Evolutionary conservation across 805 yeast genomes (phyloP), one percentile per base, ranked within the genome.

Genomic region (Suhomyces emberorum): DNA sequence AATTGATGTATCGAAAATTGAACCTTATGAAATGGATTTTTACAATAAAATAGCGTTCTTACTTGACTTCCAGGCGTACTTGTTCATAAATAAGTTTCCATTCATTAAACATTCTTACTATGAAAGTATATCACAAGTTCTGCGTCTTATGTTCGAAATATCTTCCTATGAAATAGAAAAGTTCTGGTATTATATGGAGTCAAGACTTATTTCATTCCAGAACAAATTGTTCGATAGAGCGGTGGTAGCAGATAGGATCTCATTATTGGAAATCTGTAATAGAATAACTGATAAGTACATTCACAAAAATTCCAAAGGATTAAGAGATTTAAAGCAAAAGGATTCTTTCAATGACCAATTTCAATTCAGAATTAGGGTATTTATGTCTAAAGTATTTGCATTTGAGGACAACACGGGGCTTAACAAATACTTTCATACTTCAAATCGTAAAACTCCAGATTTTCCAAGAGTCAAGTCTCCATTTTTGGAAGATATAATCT

Each of bases 391-490:
- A 21, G 35, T 65, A 11, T 54, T 69, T 32, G 47, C 55, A 11
- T 51, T 66, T 27, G 73, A 68, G 32, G 74, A 69, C 39, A 67
- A 63, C 44, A 69, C 74, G 3, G 74, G 74, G 1, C 54, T 69
- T 35, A 69, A 69, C 45, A 65, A 65, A 48, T 61, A 61, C 41
- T 66, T 65, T 38, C 44, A 53, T 16, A 30, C 49, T 1, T 57
- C 72, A 9, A 55, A 59, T 32, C 44, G 65, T 27, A 45, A 38
- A 9, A 43, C 47, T 6, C 46, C 52, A 7, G 62, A 58, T 30
- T 48, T 59, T 19, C 38, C 46, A 1, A 46, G 54, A 17, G 44
- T 43, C 14, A 42, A 35, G 15, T 42, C 51, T n/a, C 51, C 50
- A 15, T 58, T 65, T 25, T 42, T 68, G 15, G 54, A 49, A 17